Base-by-base conservation (phyloP, 495 filamentous ascomycete species). In the Penicillium goetzii region DNA sequence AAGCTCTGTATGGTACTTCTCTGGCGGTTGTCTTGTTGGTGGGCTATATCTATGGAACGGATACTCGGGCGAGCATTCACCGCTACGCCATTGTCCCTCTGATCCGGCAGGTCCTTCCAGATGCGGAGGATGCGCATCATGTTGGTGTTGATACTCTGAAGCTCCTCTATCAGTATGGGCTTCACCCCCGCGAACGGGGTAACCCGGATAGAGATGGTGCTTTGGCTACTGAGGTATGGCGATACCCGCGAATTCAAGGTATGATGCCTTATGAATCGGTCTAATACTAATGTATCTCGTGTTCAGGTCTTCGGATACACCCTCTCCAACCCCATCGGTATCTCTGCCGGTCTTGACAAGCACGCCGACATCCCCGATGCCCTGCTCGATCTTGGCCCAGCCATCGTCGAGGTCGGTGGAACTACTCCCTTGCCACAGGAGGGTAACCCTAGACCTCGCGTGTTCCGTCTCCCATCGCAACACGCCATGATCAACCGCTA, bases 291-390 rank as follows among this genome's bases (percentile, higher is more conserved):
- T 34, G 25, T 51, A 21, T 26, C n/a, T 23, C 14, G n/a, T 54
- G 7, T 19, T 23, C 62, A 86, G 74, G 86, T 99, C 21, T 98
- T 96, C 71, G 93, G 91, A 17, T 85, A 90, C 56, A 83, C 76
- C 12, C 81, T 99, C 32, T 78, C 83, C 59, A 97, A 96, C 73
- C 95, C 95, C 0, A 87, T 98, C 62, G 96, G 88, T 51, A 97
- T 92, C 52, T 96, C 93, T 8, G 96, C 91, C 10, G 95, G 95
- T 36, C 85, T 99, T 17, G 95, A 99, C 80, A 98, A 99, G 78
- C 84, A 96, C 72, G 96, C 87, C 45, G 90, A 96, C 19, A 88
- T 97, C 57, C 90, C 92, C 5, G 89, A 92, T 63, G 81, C 88
- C 3, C 83, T 98, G 12, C 89, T 97, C 61, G 89, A 86, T 3